Percentiles rank a stretch among this genome's conserved stretches.
phyloP scores from a whole-genome alignment of 1,139 yeast genomes.

The Meyerozyma carpophila region DNA sequence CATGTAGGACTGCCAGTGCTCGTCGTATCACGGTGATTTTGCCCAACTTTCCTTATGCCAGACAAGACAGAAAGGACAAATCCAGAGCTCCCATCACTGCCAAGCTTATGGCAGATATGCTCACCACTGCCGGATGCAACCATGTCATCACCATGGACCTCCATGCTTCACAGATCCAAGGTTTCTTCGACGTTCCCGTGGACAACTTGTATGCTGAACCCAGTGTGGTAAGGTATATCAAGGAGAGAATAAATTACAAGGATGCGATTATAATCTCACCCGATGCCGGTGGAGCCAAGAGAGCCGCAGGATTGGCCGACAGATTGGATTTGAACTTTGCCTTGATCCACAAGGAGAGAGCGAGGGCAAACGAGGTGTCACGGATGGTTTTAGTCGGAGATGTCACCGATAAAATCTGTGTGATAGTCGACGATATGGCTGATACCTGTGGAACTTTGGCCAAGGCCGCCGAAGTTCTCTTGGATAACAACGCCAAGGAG shows the following conservation, averaged over 20 bases:
- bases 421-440: constrained; percentile 96
- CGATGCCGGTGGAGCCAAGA: constrained; percentile 98
- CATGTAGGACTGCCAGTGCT: constrained; percentile 94
- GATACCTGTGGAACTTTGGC: constrained; percentile 97
- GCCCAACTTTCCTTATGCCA: constrained; percentile 95
- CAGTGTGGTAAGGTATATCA: constrained; percentile 80
- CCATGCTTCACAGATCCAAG: constrained; percentile 97
- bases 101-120: constrained; percentile 89
- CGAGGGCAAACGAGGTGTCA: constrained; percentile 89
- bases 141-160: constrained; percentile 97
- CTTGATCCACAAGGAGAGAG: constrained; percentile 93
- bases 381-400: constrained; percentile 97
- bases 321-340: constrained; percentile 90
- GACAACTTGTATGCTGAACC: constrained; percentile 97
- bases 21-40: constrained; percentile 91
- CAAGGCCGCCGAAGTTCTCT: constrained; percentile 87
- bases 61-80: constrained; percentile 96
- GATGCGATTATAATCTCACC: constrained; percentile 86
- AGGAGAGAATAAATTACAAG: constrained; percentile 59
- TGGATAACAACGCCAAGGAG: constrained; percentile 73
- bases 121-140: constrained; percentile 93
- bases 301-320: constrained; percentile 96
- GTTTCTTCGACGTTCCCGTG: constrained; percentile 93
- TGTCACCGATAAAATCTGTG: constrained; percentile 79
- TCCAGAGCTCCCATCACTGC: constrained; percentile 97